Percentiles rank a stretch among this genome's conserved stretches.
These are phyloP conservation scores for Cenococcum geophilum DNA, from an alignment of 495 filamentous ascomycete genomes.

Conservation along the genomic window DNA sequence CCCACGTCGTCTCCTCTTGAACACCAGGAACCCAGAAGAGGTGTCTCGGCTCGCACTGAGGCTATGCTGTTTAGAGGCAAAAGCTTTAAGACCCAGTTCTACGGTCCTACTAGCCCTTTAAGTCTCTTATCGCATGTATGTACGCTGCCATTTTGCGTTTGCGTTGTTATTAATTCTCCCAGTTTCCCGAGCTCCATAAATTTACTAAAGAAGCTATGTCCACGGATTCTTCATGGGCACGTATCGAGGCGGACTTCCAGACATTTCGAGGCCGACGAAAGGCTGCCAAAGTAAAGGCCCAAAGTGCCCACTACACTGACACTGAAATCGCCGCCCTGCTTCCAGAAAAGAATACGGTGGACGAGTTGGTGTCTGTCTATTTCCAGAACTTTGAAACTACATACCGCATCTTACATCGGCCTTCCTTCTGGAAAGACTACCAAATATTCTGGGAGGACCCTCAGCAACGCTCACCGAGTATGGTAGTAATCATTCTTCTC, in stretches of 20 bases:
- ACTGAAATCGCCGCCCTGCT: conserved; percentile 20
- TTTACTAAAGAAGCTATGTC: conserved; percentile 43
- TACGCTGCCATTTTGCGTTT: neutral
- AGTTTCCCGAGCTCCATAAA: conserved; percentile 45
- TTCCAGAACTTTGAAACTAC: conserved; percentile 18
- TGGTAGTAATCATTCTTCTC: conserved; percentile 37
- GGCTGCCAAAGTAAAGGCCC: conserved; percentile 34
- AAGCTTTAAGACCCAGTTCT: conserved; percentile 45
- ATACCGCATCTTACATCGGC: conserved; percentile 23
- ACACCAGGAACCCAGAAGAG: neutral
- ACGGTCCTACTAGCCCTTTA: conserved; percentile 45
- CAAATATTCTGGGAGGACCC: conserved; percentile 30
- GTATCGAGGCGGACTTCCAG: conserved; percentile 41
- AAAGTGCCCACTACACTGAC: neutral
- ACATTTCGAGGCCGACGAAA: conserved; percentile 26
- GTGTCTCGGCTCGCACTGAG: conserved; percentile 6
- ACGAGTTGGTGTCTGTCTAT: conserved; percentile 11
- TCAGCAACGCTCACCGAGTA: conserved; percentile 19
- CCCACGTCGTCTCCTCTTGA: conserved; percentile 1
- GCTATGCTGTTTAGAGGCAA: conserved; percentile 46
- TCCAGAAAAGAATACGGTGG: conserved; percentile 10
- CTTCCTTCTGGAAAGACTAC: conserved; percentile 25
- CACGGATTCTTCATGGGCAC: conserved; percentile 35
- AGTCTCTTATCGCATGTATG: conserved; percentile 46
- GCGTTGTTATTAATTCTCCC: conserved; percentile 13